Base-by-base conservation (phyloP, 2,329 filamentous ascomycete species). In the Teratosphaeria nubilosa region DNA sequence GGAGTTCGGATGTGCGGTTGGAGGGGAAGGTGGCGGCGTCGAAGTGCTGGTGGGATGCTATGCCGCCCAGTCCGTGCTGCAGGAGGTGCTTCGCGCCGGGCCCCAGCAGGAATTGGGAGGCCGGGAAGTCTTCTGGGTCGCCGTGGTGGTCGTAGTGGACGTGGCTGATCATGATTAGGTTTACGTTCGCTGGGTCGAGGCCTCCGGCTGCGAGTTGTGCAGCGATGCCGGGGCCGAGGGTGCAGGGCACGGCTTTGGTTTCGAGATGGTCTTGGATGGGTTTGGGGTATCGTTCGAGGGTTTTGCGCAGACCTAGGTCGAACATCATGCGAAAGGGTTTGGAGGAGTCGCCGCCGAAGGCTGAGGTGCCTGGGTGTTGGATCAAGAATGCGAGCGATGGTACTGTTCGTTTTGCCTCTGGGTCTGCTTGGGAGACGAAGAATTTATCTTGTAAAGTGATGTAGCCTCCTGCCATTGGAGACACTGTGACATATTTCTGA, bases 131-230 rank as follows among this genome's bases (percentile, higher is more conserved):
- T 1, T 72, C 68, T 0, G 80, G 78, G 4, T 79, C 81, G n/a
- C 81, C 82, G 41, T 79, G 73, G 60, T 84, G 82, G 63, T 84
- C 81, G 74, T 79, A 83, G 63, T 84, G 81, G 1, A 70, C 69
- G 59, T 84, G 82, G 62, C 76, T 79, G 1, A 82, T 66, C 7
- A 83, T 70, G 4, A 80, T 71, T 5, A 69, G 67, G 56, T 77
- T 66, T 14, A 78, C 68, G 9, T 59, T 59, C 1, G 45, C 16
- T 27, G 75, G 70, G 4, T 67, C 59, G 1, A 78, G 56, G 1
- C 72, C 73, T 5, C 75, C 75, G 6, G 56, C 53, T 25, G 53
- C 60, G 59, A 54, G 67, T 65, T 45, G 81, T 63, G 68, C 73
- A 5, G 73, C 74, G 14, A 75, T 75, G 58, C 80, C 79, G 0